phyloP scores from a whole-genome alignment of 192 early-diverging fungal genomes.

The Allomyces javanicus region DNA sequence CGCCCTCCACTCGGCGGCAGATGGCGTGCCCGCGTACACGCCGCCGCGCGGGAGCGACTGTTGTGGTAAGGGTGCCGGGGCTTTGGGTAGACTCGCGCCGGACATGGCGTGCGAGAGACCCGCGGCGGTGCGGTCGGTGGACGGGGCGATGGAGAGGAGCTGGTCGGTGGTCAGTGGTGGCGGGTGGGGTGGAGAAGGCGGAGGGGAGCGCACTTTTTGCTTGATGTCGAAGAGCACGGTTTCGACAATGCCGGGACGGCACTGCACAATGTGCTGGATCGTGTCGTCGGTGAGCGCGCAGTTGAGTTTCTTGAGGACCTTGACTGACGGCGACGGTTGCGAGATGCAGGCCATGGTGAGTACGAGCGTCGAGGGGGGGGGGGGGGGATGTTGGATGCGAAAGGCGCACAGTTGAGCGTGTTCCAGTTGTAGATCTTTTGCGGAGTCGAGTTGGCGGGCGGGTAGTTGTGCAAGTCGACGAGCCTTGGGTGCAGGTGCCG shows the following conservation, averaged over 20 bases:
- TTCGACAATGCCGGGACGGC: slow-evolving; percentile 25
- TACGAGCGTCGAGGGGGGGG: too few species aligned
- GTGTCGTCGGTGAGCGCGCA: slow-evolving; percentile 17
- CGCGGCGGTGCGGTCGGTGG: too few species aligned
- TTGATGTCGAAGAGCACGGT: slow-evolving; percentile 20
- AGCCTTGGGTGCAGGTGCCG: slow-evolving; percentile 27
- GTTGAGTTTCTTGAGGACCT: slow-evolving; percentile 24
- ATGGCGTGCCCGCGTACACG: too few species aligned
- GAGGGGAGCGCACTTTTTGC: slow-evolving; percentile 17
- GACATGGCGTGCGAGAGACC: too few species aligned
- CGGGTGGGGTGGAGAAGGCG: neutral
- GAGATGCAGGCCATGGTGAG: too few species aligned
- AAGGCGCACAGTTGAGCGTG: slow-evolving; percentile 21
- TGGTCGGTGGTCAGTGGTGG: too few species aligned
- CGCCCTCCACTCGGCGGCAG: too few species aligned
- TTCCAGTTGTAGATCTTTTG: slow-evolving; percentile 40
- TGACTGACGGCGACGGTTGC: slow-evolving; percentile 12
- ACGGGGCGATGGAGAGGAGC: neutral
- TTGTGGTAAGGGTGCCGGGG: too few species aligned
- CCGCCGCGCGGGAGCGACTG: too few species aligned
- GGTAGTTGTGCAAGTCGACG: slow-evolving; percentile 32
- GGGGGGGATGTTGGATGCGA: too few species aligned
- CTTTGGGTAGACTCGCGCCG: too few species aligned
- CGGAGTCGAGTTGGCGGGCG: slow-evolving; percentile 21
- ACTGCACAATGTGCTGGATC: slow-evolving; percentile 19